Base-by-base conservation (phyloP, 108 stramenopile genomes). In the Cylindrotheca closterium region DNA sequence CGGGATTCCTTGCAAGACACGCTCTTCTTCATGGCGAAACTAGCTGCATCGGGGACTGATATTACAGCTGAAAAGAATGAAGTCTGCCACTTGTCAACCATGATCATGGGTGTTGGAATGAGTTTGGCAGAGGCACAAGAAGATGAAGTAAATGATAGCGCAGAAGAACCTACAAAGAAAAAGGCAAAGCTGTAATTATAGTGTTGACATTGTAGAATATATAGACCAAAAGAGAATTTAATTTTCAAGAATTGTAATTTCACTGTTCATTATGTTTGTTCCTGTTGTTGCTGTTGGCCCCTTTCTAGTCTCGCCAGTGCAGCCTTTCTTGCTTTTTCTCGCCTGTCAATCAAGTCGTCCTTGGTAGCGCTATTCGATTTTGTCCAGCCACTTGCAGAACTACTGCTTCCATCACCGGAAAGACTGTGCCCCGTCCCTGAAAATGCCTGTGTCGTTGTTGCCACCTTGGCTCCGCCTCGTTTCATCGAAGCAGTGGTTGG, bases 281-380 rank as follows among this genome's bases (percentile, higher is more conserved):
- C 34, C 62, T 48, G 18, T 49, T 23, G 52, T 23, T 47, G 49
- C 45, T 63, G 63, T 55, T 61, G 61, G 56, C 55, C 71, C 4
- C 34, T 48, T 51, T 85, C 84, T 47, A 93, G 54, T 45, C 92
- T 61, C 47, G 86, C 79, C 29, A 93, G 71, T 2, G 92, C 88
- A n/a, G 92, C 92, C 74, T 82, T 77, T 24, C 88, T 75, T 12
- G 86, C 87, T 61, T 76, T 78, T 77, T 93, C 92, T 51, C 92
- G 60, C 50, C 92, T 74, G 54, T 93, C 92, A 1, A 81, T 88
- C 51, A 93, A 71, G 27, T 85, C 84, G 50, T 88, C 84, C 3
- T 57, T 57, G 26, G 42, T 47, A 4, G 33, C 15, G 30, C 58
- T 49, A 15, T 15, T 42, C 10, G 37, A 30, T 32, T 51, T 47